Evolutionary conservation across 2,329 filamentous ascomycete species (phyloP).

Genomic region (Fusarium odoratissimum): DNA sequence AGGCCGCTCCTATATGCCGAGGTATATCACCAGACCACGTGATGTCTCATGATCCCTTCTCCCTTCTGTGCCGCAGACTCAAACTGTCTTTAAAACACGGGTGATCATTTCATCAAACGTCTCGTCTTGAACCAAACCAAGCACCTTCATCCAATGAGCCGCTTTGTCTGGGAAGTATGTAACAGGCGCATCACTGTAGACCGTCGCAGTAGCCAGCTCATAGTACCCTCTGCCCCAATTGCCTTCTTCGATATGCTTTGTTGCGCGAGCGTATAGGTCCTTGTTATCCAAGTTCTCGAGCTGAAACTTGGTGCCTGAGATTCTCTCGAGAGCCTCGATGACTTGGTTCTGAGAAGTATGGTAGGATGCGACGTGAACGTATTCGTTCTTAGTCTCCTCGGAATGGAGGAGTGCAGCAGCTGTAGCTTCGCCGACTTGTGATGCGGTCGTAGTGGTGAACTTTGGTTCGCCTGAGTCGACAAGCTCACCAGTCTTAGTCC

Average conservation of each 20-base stretch:
- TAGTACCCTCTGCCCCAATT: conserved; percentile 10
- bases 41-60: not conserved
- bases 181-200: not conserved
- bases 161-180: conserved; percentile 13
- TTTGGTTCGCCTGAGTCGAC: not conserved
- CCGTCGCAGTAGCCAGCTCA: conserved; percentile 2
- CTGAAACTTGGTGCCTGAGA: not conserved
- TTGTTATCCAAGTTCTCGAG: not conserved
- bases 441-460: conserved; percentile 8
- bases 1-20: not conserved
- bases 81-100: not conserved
- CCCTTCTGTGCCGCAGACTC: rapidly evolving
- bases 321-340: not conserved
- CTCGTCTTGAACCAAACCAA: not conserved
- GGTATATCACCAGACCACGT: not conserved
- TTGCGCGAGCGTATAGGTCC: not conserved
- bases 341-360: not conserved
- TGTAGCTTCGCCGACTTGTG: conserved; percentile 11
- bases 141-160: not conserved
- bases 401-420: not conserved
- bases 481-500: conserved; percentile 1
- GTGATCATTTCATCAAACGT: conserved; percentile 13
- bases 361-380: not conserved
- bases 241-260: not conserved
- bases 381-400: not conserved